phyloP scores from a whole-genome alignment of 2,329 filamentous ascomycete species.

The Xylariales sp. region DNA sequence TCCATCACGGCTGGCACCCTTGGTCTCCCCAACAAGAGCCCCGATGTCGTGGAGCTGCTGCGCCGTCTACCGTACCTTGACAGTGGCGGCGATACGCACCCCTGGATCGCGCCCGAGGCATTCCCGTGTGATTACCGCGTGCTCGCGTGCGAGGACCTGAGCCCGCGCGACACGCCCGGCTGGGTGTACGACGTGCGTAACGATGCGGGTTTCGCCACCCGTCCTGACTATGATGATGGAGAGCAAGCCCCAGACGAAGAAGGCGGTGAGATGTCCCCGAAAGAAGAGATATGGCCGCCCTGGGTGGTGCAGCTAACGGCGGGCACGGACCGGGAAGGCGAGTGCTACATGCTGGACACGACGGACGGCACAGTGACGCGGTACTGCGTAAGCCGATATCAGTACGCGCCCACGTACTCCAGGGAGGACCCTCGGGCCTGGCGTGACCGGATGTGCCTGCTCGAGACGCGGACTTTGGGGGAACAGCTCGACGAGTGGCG shows the following conservation, averaged over 20 bases:
- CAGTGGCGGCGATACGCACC: too few species aligned
- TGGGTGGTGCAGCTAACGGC: constrained; percentile 4
- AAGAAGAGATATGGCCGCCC: constrained; percentile 2
- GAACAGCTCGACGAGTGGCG: background rate
- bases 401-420: background rate
- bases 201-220: background rate
- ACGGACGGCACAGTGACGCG: constrained; percentile 5
- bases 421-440: background rate
- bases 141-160: background rate
- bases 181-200: background rate
- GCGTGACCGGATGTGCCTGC: background rate
- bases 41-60: constrained; percentile 3
- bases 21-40: background rate
- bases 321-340: constrained; percentile 1
- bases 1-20: background rate
- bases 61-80: constrained; percentile 3
- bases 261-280: too few species aligned
- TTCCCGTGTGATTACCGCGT: constrained; percentile 1
- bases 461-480: background rate
- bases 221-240: background rate
- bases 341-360: constrained; percentile 4
- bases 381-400: background rate
- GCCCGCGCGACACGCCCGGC: background rate
- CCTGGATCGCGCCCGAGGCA: constrained; percentile 4
- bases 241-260: too few species aligned